These are phyloP conservation scores for Pichia ethanolica DNA, from an alignment of 805 yeast species.

Conservation along the genomic window DNA sequence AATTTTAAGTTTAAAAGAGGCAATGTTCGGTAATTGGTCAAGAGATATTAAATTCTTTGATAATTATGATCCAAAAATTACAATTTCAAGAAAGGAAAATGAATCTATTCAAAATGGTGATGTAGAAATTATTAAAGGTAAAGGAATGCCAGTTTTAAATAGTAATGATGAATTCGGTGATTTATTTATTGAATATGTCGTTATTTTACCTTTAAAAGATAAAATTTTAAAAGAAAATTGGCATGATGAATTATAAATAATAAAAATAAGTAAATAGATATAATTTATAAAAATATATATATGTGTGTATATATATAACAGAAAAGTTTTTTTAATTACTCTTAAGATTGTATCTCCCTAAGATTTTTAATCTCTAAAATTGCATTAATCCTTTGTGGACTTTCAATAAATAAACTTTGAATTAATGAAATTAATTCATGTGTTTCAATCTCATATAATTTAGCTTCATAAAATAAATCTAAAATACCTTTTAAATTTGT, in stretches of 20 bases:
- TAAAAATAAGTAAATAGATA: background rate
- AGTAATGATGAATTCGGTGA: slow-evolving; percentile 50
- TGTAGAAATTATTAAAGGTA: slow-evolving; percentile 60
- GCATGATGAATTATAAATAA: slow-evolving; percentile 25
- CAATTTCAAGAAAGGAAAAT: slow-evolving; percentile 44
- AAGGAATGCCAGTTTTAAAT: slow-evolving; percentile 74
- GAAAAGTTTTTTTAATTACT: background rate
- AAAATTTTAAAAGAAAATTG: slow-evolving; percentile 12
- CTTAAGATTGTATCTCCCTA: slow-evolving; percentile 20
- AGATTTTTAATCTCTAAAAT: slow-evolving; percentile 41
- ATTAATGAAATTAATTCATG: slow-evolving; percentile 37
- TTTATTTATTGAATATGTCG: slow-evolving; percentile 40
- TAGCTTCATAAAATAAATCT: slow-evolving; percentile 45
- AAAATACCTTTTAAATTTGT: slow-evolving; percentile 39
- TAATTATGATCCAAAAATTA: slow-evolving; percentile 38
- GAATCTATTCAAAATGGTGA: slow-evolving; percentile 55
- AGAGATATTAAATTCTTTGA: slow-evolving; percentile 64
- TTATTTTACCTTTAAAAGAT: slow-evolving; percentile 37
- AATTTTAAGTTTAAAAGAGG: slow-evolving; percentile 62
- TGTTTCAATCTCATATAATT: slow-evolving; percentile 41
- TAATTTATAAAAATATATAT: background rate
- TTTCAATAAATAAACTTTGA: slow-evolving; percentile 37
- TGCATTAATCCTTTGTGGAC: slow-evolving; percentile 37
- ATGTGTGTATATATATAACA: too few species aligned
- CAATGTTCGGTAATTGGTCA: slow-evolving; percentile 74